Conservation (phyloP, 805 yeast genomes). For the Cyberlindnera lachancei region DNA sequence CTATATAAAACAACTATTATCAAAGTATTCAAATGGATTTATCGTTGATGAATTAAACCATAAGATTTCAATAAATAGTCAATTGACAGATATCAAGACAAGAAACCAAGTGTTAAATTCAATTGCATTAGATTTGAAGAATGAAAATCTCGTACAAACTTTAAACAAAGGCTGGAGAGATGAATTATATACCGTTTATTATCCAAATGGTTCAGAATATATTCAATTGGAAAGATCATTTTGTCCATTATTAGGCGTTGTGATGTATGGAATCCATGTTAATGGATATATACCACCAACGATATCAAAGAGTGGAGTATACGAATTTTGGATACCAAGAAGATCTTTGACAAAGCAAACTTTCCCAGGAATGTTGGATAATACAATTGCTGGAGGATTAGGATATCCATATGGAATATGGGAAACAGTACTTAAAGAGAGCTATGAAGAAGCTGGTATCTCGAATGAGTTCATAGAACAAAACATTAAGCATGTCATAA, state of each 20-base stretch:
- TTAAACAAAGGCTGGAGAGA: slow-evolving; percentile 78
- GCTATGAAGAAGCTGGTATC: slow-evolving; percentile 89
- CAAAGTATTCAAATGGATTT: slow-evolving; percentile 9
- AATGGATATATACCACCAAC: slow-evolving; percentile 62
- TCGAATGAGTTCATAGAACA: slow-evolving; percentile 38
- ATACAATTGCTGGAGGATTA: slow-evolving; percentile 92
- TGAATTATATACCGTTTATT: slow-evolving; percentile 71
- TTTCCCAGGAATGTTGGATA: slow-evolving; percentile 86
- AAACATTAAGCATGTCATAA: slow-evolving; percentile 31
- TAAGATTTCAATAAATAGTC: slow-evolving; percentile 24
- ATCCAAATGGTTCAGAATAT: slow-evolving; percentile 48
- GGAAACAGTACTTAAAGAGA: slow-evolving; percentile 81
- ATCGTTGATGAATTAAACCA: slow-evolving; percentile 22
- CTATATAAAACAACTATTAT: slow-evolving; percentile 7
- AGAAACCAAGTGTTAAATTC: slow-evolving; percentile 34
- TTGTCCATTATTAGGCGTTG: slow-evolving; percentile 74
- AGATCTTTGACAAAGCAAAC: slow-evolving; percentile 75
- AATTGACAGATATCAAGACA: slow-evolving; percentile 31
- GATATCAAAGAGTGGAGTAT: slow-evolving; percentile 29
- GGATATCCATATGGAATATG: slow-evolving; percentile 70
- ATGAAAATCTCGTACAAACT: slow-evolving; percentile 28
- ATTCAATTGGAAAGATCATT: slow-evolving; percentile 73
- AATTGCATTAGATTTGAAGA: slow-evolving; percentile 36
- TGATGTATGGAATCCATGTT: slow-evolving; percentile 85
- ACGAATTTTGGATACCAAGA: slow-evolving; percentile 77